phyloP scores from a whole-genome alignment of 495 filamentous ascomycete genomes.

The Hyaloscypha bicolor region DNA sequence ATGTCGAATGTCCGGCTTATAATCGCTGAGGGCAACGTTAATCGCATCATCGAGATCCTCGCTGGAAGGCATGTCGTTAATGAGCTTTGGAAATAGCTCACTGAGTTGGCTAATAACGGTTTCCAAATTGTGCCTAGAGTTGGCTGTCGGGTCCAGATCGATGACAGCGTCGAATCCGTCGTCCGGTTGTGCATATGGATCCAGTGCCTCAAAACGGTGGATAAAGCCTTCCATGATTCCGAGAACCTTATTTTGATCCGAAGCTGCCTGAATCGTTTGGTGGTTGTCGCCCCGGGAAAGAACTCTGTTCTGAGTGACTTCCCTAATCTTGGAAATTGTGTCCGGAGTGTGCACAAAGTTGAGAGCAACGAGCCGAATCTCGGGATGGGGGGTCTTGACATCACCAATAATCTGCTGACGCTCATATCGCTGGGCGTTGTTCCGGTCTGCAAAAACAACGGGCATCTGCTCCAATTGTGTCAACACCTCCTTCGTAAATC shows the following conservation, averaged over 20 bases:
- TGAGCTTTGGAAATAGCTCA: slow-evolving; percentile 70
- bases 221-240: slow-evolving; percentile 97
- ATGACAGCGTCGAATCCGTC: slow-evolving; percentile 79
- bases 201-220: slow-evolving; percentile 75
- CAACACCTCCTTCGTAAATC: slow-evolving; percentile 69
- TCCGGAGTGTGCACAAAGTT: slow-evolving; percentile 84
- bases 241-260: slow-evolving; percentile 65
- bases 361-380: slow-evolving; percentile 82
- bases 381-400: slow-evolving; percentile 56
- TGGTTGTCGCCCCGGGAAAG: slow-evolving; percentile 91
- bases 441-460: slow-evolving; percentile 88
- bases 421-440: slow-evolving; percentile 89
- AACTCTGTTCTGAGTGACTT: slow-evolving; percentile 78
- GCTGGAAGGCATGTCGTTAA: slow-evolving; percentile 67
- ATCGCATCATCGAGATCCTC: slow-evolving; percentile 84
- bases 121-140: slow-evolving; percentile 86
- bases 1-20: slow-evolving; percentile 74
- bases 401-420: slow-evolving; percentile 85
- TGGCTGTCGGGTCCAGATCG: slow-evolving; percentile 73
- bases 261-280: slow-evolving; percentile 90
- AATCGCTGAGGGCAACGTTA: slow-evolving; percentile 71
- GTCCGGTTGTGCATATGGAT: slow-evolving; percentile 67
- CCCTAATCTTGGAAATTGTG: slow-evolving; percentile 61
- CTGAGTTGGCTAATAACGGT: slow-evolving; percentile 71
- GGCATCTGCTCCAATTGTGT: slow-evolving; percentile 58